phyloP scores from a whole-genome alignment of 108 stramenopile genomes.

The Fistulifera pelliculosa region DNA sequence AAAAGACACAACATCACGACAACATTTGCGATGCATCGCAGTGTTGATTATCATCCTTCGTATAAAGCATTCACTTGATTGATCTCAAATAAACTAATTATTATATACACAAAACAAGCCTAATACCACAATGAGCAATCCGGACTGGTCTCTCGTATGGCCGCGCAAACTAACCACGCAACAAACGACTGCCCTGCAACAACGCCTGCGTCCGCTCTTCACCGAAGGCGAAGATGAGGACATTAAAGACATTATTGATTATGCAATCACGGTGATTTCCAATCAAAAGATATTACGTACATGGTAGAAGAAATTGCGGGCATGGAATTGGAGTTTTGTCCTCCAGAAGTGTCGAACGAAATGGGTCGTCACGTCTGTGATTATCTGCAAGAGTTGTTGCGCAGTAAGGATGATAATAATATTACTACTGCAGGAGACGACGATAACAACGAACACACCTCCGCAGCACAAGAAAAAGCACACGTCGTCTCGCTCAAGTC shows the following conservation, averaged over 20 bases:
- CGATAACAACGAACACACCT: slow-evolving; percentile 4
- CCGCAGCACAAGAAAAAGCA: neutral
- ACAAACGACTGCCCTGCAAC: slow-evolving; percentile 22
- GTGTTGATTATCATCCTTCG: too few species aligned
- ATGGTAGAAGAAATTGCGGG: slow-evolving; percentile 49
- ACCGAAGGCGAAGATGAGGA: slow-evolving; percentile 26
- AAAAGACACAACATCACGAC: too few species aligned
- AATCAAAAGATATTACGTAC: slow-evolving; percentile 48
- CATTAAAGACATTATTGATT: slow-evolving; percentile 61
- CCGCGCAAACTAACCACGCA: slow-evolving; percentile 40
- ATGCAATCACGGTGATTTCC: slow-evolving; percentile 61
- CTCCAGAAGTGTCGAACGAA: slow-evolving; percentile 8
- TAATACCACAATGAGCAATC: too few species aligned
- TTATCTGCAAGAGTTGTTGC: slow-evolving; percentile 10
- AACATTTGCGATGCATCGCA: too few species aligned
- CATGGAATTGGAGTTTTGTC: slow-evolving; percentile 70
- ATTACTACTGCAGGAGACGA: slow-evolving; percentile 3
- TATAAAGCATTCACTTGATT: too few species aligned
- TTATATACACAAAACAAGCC: too few species aligned
- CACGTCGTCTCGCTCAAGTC: slow-evolving; percentile 14
- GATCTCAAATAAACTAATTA: too few species aligned
- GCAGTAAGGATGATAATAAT: slow-evolving; percentile 1
- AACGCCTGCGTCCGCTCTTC: slow-evolving; percentile 21
- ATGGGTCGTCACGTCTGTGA: slow-evolving; percentile 17
- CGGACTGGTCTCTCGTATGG: neutral